Base-by-base conservation (phyloP, 2,329 filamentous ascomycete species). In the Claviceps monticola region DNA sequence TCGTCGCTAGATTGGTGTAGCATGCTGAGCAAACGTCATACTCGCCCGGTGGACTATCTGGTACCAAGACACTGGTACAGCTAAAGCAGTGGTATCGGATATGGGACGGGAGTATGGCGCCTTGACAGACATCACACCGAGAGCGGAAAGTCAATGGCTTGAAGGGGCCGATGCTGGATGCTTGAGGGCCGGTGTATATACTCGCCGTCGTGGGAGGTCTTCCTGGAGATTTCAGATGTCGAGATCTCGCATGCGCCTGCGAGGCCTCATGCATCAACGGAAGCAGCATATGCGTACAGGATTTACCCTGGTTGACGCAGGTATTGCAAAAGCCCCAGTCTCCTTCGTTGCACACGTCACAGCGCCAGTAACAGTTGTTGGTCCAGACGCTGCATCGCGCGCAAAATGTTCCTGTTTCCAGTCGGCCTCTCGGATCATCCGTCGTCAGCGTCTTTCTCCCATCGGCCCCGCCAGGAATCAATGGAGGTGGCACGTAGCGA, bases 291-390 rank as follows among this genome's bases (percentile, higher is more conserved):
- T 97, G 91, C 0, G 83, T 86, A 67, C 91, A 97, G 54, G 82
- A 85, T 54, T 76, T 76, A 16, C 88, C 89, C 64, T 84, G 82
- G 54, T 91, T 90, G 34, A 95, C 88, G 58, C 91, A 97, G 54
- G 76, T 71, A 59, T 90, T 88, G 68, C 91, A 97, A 64, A 88
- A 96, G 0, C 91, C 91, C 90, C 90, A 97, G 62, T 94, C 90
- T 5, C 88, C 91, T 56, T 93, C 82, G 60, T 95, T 95, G 68
- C 91, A 97, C 26, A 76, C 66, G 54, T 85, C 80, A 65, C 91
- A 97, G 56, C 86, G 83, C 91, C 90, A 97, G 67, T 87, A 95
- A 66, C 88, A 93, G 49, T 84, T 78, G 60, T 94, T 90, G 0
- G 88, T 78, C 71, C 81, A 86, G 0, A 77, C 72, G 17, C 76